Evolutionary conservation across 1,139 yeast species (phyloP), one percentile per base, ranked within the genome.

Genomic region (Sporopachydermia cereana): DNA sequence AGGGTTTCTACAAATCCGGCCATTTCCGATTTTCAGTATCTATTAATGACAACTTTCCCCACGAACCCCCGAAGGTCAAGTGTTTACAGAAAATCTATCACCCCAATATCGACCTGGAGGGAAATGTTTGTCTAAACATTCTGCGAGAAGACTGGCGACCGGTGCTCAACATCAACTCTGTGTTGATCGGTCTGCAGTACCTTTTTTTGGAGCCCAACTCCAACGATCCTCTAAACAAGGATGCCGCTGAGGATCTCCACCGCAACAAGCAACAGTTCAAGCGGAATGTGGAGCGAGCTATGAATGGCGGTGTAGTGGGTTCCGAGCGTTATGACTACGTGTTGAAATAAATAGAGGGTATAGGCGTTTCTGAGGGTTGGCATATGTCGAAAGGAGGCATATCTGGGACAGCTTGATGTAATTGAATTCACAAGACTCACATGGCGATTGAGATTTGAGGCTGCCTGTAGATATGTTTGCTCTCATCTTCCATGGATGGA

Each of bases 71-170:
- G 4, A 84, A 80, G 59, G 88, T 86, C 48, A 72, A 74, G 53
- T 83, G 94, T 54, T 49, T 69, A 44, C 73, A 79, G 47, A 78
- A 72, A 59, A 84, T 91, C 14, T 91, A 84, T 62, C 98, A 91
- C 59, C 98, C 98, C 17, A 91, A 91, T 57, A 89, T 89, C 51
- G 96, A 89, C 60, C 60, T 77, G 23, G 82, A 84, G 43, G 98
- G 98, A 1, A 89, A 88, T 57, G 84, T 91, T 23, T 91, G 98
- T 58, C 71, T 91, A 49, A 89, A 91, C 59, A 88, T 91, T 41
- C 68, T 91, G 49, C 68, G 97, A 52, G 96, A 88, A 61, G 97
- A 89, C 61, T 91, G 98, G 98, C 79, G 91, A 29, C 97, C 98
- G 0, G 96, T 88, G 1, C 70, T 91, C 53, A 47, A 5, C 43